Base-by-base conservation (phyloP, 2,329 filamentous ascomycete species). In the Fusarium torulosum region DNA sequence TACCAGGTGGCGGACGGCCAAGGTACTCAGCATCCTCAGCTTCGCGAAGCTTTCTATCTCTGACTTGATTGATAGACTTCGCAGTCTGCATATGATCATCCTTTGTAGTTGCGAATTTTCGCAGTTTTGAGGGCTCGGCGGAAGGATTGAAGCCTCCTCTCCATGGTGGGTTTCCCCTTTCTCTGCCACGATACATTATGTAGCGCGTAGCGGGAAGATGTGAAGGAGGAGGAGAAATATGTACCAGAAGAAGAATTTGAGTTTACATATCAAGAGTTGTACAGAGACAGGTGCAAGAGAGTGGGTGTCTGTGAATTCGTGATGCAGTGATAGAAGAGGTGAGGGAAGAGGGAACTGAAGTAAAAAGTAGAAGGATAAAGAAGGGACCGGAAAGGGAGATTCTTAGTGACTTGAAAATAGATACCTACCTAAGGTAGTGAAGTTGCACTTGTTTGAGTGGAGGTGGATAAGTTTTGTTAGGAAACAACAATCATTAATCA, bases 1-100 rank as follows among this genome's bases (percentile, higher is more conserved):
- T 59, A 25, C 63, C 61, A 3, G 56, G n/a, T 8, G 75, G 74
- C 14, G 75, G 75, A 20, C 21, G 45, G 3, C 70, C 72, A 29
- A 74, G 61, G 45, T 72, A 75, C 17, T 69, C 66, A 14, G 66
- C 58, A 7, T 71, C 58, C n/a, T 69, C 61, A 15, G 52, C 59
- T 33, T 58, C 53, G 14, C 62, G 60, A 3, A 47, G 44, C 31
- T 47, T 70, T 17, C 68, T 68, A 17, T 71, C 70, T 25, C 49
- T 52, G 4, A 47, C 43, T 35, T 75, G 62, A 7, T 63, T 19
- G 41, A 75, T 75, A 2, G 63, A 66, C 19, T 74, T 75, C 4
- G 69, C 68, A 4, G 70, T 70, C 31, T 19, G 51, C 61, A 60
- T 63, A 41, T 41, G 43, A 10, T 53, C 64, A 7, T 42, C 37